Conservation (phyloP, 2,329 filamentous ascomycete species). For the Didymella arachidicola region DNA sequence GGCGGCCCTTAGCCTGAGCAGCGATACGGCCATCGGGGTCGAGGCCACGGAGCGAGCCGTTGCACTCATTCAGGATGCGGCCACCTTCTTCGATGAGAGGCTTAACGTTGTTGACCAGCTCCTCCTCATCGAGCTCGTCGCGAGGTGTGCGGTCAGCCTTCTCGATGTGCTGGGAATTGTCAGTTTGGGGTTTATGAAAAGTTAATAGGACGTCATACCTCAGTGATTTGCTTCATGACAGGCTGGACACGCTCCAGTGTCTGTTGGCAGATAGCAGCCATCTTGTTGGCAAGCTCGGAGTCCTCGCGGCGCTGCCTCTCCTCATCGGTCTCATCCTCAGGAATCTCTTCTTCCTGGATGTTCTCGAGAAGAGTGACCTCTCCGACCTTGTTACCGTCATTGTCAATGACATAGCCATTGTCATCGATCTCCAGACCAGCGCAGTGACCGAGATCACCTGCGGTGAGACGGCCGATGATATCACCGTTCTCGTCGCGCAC, state of each 20-base stretch:
- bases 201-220: slow-evolving; percentile 59
- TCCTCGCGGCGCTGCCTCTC: slow-evolving; percentile 64
- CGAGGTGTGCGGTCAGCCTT: slow-evolving; percentile 79
- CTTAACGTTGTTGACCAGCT: slow-evolving; percentile 84
- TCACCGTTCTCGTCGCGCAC: slow-evolving; percentile 61
- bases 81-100: slow-evolving; percentile 88
- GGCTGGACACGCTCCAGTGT: slow-evolving; percentile 85
- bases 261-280: slow-evolving; percentile 75
- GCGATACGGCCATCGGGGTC: slow-evolving; percentile 89
- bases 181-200: slow-evolving; percentile 30
- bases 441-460: slow-evolving; percentile 61
- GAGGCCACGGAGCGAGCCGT: slow-evolving; percentile 84
- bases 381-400: slow-evolving; percentile 68
- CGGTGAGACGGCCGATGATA: slow-evolving; percentile 59
- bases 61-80: slow-evolving; percentile 83
- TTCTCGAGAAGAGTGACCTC: slow-evolving; percentile 69
- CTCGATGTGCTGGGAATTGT: slow-evolving; percentile 71
- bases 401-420: slow-evolving; percentile 61
- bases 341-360: slow-evolving; percentile 64
- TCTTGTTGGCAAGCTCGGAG: slow-evolving; percentile 77
- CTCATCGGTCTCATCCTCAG: slow-evolving; percentile 60
- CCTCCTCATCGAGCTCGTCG: slow-evolving; percentile 89
- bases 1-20: slow-evolving; percentile 82
- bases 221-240: slow-evolving; percentile 84
- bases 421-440: slow-evolving; percentile 62